These are phyloP conservation scores for Fimicolochytrium jonesii DNA, from an alignment of 192 early-diverging fungal species.

Conservation along the genomic window DNA sequence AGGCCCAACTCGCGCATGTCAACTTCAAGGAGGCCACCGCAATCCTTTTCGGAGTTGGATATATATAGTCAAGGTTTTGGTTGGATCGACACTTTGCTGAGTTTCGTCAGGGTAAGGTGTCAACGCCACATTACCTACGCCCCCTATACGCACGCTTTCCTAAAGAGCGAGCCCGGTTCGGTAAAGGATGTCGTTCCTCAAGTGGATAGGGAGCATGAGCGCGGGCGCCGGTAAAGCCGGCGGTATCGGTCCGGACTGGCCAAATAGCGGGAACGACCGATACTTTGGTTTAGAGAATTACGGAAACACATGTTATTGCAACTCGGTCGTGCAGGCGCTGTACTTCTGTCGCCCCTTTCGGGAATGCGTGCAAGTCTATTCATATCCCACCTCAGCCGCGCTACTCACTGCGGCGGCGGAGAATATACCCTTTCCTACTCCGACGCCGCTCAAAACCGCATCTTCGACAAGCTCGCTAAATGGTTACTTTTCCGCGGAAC, in stretches of 20 bases:
- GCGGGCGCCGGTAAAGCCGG: constrained; percentile 8
- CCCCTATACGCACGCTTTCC: too few relatives aligned
- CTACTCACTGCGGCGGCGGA: constrained; percentile 22
- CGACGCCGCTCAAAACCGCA: constrained; percentile 26
- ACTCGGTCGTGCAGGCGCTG: constrained; percentile 92
- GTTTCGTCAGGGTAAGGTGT: too few relatives aligned
- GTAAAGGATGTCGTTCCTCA: constrained; percentile 71
- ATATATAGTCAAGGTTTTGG: too few relatives aligned
- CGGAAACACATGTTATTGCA: constrained; percentile 89
- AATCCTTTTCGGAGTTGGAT: too few relatives aligned
- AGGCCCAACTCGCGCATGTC: too few relatives aligned
- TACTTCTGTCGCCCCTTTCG: constrained; percentile 95
- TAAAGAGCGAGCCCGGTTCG: too few relatives aligned
- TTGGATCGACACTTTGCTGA: too few relatives aligned
- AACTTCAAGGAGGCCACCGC: too few relatives aligned
- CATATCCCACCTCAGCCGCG: constrained; percentile 45
- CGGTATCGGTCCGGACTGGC: constrained; percentile 20
- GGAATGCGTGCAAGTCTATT: constrained; percentile 81
- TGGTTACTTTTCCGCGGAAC: constrained; percentile 12
- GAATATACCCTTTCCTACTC: constrained; percentile 19
- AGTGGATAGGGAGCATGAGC: constrained; percentile 58
- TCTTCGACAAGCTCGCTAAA: constrained; percentile 2
- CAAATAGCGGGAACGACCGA: constrained; percentile 65
- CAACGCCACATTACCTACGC: too few relatives aligned
- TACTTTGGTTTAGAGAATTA: constrained; percentile 91